A percentile compares a stretch with the other conserved stretches of the same genome.
phyloP scores from a whole-genome alignment of 495 filamentous ascomycete species.

The Cercophora samala region DNA sequence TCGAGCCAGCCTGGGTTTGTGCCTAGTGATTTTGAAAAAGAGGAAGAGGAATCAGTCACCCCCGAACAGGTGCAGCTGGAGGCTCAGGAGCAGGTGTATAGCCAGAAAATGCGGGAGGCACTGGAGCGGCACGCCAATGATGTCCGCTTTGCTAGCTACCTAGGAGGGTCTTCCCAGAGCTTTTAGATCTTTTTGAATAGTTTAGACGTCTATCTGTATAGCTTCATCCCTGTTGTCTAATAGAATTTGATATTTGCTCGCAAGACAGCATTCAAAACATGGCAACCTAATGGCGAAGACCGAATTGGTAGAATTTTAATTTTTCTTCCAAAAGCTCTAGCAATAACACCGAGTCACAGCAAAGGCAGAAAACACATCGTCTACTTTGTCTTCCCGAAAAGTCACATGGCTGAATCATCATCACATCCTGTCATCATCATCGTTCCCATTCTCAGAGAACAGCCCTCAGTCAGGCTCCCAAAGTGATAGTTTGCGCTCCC shows the following conservation, averaged over 20 bases:
- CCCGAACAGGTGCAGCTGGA: conserved; percentile 44
- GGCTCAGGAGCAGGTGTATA: conserved; percentile 54
- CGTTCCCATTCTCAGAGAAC: neutral
- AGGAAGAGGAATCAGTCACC: conserved; percentile 39
- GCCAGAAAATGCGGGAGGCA: conserved; percentile 66
- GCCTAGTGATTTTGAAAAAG: conserved; percentile 47
- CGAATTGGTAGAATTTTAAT: no score
- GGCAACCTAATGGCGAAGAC: no score
- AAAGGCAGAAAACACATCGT: neutral
- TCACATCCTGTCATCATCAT: neutral
- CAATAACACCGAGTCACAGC: neutral
- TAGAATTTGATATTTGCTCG: no score
- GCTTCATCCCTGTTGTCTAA: neutral
- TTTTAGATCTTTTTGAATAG: neutral
- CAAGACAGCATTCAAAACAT: no score
- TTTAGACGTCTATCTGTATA: neutral
- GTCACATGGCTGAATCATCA: neutral
- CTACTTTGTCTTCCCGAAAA: neutral
- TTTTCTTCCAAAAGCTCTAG: no score
- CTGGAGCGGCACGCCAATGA: conserved; percentile 80
- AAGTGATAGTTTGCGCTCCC: conserved; percentile 72
- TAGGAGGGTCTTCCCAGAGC: conserved; percentile 35
- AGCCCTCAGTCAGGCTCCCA: conserved; percentile 3
- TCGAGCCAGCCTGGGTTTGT: conserved; percentile 48
- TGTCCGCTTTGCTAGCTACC: conserved; percentile 68